Base-by-base conservation (phyloP, 352 stramenopile genomes). In the Phytophthora melonis region DNA sequence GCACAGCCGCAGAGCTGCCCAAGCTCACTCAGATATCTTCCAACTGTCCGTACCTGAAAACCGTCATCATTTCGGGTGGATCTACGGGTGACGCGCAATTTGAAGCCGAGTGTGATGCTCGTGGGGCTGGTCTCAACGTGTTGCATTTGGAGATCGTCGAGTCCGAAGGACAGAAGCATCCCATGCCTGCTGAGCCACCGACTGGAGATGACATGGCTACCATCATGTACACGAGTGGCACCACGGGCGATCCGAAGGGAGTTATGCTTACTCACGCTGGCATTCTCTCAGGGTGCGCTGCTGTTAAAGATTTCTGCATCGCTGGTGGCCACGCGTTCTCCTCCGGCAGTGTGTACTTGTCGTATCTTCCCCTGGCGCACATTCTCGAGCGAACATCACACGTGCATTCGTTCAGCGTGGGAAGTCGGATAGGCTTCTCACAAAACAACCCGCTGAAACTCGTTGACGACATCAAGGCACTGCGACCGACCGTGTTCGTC, bases 191-290 rank as follows among this genome's bases (percentile, higher is more conserved):
- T 0, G 66, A 87, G 47, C 81, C 81, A 4, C 84, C 88, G 3
- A 56, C 39, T 13, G 72, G 58, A n/a, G 65, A 77, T 0, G 93
- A 98, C 78, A 55, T 99, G 21, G 92, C 93, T 7, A 99, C 97
- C 7, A 88, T 98, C 62, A 98, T 93, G 89, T 98, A 98, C 85
- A 99, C 97, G 5, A 98, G 84, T 49, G 97, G 97, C 39, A 99
- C 97, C 19, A 99, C 97, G 21, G 97, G 97, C 19, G 88, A 98
- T 64, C 97, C 98, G 25, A 99, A 99, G 73, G 97, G 97, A 34
- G 98, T 93, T 23, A 83, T 99, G 53, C 82, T 99, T n/a, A 98
- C 91, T 10, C 98, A 99, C 78, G 52, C 58, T n/a, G 86, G 72
- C 13, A 75, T 89, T 30, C 70, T 91, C 25, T 70, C 72, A 1